Evolutionary conservation across 768 basidiomycete genomes (phyloP), one percentile per base, ranked within the genome.

Genomic region (Tylopilus sp.): DNA sequence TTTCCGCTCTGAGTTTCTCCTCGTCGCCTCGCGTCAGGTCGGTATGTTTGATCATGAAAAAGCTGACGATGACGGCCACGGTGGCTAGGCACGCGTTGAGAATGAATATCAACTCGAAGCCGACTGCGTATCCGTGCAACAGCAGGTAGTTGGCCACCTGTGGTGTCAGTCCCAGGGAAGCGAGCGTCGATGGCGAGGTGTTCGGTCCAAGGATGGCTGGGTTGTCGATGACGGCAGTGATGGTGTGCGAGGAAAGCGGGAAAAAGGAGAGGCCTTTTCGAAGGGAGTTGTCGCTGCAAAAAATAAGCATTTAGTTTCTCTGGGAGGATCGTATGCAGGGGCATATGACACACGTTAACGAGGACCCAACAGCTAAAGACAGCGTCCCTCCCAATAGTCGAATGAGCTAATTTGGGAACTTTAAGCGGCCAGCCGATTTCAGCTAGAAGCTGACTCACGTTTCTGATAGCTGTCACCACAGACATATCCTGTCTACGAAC

Each of bases 401-500:
- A 44, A 87, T 72, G 56, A 89, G 87, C 83, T 85, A 46, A 2
- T 50, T 6, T 28, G 31, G 8, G 40, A 20, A 13, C 33, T 15
- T 20, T 57, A 36, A 57, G 41, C 6, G 11, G 41, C 6, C 6
- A 28, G n/a, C 42, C 5, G 36, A 11, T 39, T 49, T 57, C 17
- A 47, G 21, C 17, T 21, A 18, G 39, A 3, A 26, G 7, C 18
- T 11, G 12, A 56, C 75, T 31, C 48, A 81, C 82, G 61, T 85
- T 85, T 44, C 83, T 75, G 49, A 82, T 77, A 0, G 81, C 82
- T 0, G 87, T 89, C 0, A 88, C 86, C 9, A 86, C 83, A 1
- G 85, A 83, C 86, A 90, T 88, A 53, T 91, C 87, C 36, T 73
- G 74, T 35, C 87, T 70, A 0, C 79, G 67, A 0, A 90, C 88